phyloP scores from a whole-genome alignment of 2,329 filamentous ascomycete species.

The Orbilia oligospora region DNA sequence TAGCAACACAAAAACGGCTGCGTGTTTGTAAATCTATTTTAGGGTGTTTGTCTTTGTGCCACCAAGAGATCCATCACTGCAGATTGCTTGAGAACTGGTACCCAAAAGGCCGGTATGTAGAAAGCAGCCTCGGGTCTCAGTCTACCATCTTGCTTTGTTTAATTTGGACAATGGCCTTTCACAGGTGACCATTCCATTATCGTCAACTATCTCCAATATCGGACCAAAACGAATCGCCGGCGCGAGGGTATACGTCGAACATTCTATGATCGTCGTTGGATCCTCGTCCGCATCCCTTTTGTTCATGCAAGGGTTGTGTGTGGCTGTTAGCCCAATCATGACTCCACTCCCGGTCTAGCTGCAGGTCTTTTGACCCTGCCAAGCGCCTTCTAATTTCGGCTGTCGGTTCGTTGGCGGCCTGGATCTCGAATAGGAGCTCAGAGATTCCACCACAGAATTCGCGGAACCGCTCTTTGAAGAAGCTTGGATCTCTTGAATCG shows the following conservation, averaged over 20 bases:
- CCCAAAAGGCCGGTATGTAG: too few species aligned
- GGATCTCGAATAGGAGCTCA: slow-evolving; percentile 52
- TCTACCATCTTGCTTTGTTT: neutral
- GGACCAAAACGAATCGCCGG: neutral
- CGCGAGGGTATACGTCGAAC: neutral
- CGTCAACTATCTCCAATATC: neutral
- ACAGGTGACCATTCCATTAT: neutral
- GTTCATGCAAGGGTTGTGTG: slow-evolving; percentile 9
- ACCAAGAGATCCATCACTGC: neutral
- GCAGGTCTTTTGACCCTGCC: slow-evolving; percentile 56
- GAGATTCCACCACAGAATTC: slow-evolving; percentile 12
- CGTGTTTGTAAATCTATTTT: neutral
- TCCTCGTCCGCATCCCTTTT: slow-evolving; percentile 39
- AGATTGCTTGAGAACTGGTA: neutral
- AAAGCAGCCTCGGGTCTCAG: neutral
- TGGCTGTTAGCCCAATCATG: slow-evolving; percentile 41
- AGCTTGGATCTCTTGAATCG: slow-evolving; percentile 5
- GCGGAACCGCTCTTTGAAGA: neutral
- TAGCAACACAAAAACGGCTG: neutral
- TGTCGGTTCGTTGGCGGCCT: slow-evolving; percentile 46
- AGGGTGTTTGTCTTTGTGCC: slow-evolving; percentile 13
- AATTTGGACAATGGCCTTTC: neutral
- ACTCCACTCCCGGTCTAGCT: slow-evolving; percentile 27
- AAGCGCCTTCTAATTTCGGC: slow-evolving; percentile 60
- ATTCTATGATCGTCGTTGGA: slow-evolving; percentile 23